Conservation (phyloP, 495 filamentous ascomycete genomes). For the Lepraria neglecta region DNA sequence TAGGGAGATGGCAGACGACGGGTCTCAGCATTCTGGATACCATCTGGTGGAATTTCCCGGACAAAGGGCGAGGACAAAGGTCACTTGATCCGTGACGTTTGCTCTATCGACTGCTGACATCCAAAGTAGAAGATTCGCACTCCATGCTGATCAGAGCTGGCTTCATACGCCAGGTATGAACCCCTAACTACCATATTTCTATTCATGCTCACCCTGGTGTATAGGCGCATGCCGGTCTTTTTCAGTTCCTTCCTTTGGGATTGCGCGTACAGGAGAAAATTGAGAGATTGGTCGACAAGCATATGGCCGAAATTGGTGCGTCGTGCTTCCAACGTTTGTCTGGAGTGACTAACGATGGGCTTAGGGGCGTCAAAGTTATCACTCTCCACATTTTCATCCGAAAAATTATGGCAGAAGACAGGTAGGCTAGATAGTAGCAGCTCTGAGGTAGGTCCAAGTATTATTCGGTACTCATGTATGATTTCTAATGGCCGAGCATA, state of each 20-base stretch:
- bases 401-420: conserved; percentile 73
- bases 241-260: conserved; percentile 89
- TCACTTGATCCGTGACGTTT: neutral
- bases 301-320: conserved; percentile 74
- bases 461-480: neutral
- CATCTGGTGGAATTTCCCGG: conserved; percentile 27
- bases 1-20: conserved; percentile 28
- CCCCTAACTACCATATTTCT: neutral
- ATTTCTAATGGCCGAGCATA: conserved; percentile 30
- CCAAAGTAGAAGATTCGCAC: conserved; percentile 56
- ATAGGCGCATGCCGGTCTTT: conserved; percentile 79
- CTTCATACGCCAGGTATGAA: conserved; percentile 62
- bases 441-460: conserved; percentile 48
- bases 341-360: conserved; percentile 23
- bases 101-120: conserved; percentile 4
- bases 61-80: neutral
- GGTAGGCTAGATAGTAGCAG: conserved; percentile 50
- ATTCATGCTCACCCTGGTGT: conserved; percentile 11
- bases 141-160: conserved; percentile 69
- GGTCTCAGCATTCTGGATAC: conserved; percentile 27
- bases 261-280: conserved; percentile 83
- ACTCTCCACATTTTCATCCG: conserved; percentile 79
- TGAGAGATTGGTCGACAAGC: conserved; percentile 75
- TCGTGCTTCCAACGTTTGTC: neutral
- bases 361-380: conserved; percentile 80